phyloP scores from a whole-genome alignment of 2,329 filamentous ascomycete genomes.

The Ploettnerulaceae sp. region DNA sequence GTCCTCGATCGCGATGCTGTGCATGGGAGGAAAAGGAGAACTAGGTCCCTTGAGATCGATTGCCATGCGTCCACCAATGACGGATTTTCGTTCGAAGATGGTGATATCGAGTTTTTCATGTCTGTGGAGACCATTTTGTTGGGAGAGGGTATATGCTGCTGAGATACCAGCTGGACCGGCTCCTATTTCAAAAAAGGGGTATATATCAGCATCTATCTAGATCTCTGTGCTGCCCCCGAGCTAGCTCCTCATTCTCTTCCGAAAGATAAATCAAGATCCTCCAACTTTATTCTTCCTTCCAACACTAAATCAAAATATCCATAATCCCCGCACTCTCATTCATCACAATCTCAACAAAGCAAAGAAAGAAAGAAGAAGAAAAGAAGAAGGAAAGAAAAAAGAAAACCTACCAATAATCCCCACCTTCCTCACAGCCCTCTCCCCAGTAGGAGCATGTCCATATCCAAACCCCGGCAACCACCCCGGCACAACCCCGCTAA shows the following conservation, averaged over 20 bases:
- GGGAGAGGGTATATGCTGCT: not conserved
- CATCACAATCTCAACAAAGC: not conserved
- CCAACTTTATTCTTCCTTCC: not conserved
- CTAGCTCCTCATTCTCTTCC: too few species aligned
- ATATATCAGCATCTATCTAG: too few species aligned
- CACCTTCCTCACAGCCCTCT: not conserved
- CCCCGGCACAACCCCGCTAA: not conserved
- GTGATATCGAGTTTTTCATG: slow-evolving; percentile 9
- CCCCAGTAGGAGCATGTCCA: too few species aligned
- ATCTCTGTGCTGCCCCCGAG: too few species aligned
- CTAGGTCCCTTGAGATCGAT: slow-evolving; percentile 5
- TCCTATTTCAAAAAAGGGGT: too few species aligned
- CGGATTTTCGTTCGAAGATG: slow-evolving; percentile 9
- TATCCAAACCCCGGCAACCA: not conserved
- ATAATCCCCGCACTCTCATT: not conserved
- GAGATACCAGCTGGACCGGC: not conserved
- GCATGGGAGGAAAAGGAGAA: not conserved
- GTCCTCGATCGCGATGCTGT: not conserved
- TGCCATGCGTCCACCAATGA: slow-evolving; percentile 14
- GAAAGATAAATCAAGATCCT: too few species aligned
- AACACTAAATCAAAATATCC: not conserved
- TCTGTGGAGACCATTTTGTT: not conserved
- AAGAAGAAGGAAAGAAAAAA: too few species aligned
- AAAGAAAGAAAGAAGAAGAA: not conserved
- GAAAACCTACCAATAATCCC: not conserved